phyloP scores from a whole-genome alignment of 345 rosid species.

The Isatis tinctoria region DNA sequence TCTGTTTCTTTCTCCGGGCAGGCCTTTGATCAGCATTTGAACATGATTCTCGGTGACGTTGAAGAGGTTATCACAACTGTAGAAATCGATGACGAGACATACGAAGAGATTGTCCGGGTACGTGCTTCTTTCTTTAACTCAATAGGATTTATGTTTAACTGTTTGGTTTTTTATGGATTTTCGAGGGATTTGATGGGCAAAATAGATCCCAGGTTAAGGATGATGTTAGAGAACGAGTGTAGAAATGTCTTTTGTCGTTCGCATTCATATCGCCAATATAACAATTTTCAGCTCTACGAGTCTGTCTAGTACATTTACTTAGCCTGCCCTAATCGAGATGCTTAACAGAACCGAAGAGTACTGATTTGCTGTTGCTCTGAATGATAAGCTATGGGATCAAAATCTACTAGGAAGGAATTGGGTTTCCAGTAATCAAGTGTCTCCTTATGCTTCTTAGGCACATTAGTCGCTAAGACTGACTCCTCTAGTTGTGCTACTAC shows the following conservation, averaged over 20 bases:
- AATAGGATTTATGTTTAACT: background rate
- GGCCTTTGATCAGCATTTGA: constrained; percentile 99
- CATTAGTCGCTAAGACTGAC: background rate
- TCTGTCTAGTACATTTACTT: background rate
- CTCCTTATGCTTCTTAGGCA: background rate
- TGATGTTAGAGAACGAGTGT: background rate
- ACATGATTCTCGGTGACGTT: constrained; percentile 99
- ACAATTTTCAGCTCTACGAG: background rate
- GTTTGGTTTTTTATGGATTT: background rate
- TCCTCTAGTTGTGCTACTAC: background rate
- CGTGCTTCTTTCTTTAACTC: constrained; percentile 4
- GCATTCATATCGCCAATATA: background rate
- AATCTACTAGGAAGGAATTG: background rate
- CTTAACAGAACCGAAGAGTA: background rate
- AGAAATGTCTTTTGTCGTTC: background rate
- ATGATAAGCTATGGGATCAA: background rate
- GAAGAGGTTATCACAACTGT: constrained; percentile 93
- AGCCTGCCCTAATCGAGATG: background rate
- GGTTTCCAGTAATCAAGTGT: background rate
- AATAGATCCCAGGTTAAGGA: background rate
- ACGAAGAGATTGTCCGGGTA: constrained; percentile 99
- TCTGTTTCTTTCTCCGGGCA: constrained; percentile 30
- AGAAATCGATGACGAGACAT: constrained; percentile 98
- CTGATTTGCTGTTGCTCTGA: background rate
- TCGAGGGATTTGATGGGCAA: background rate